Evolutionary conservation across 2,329 filamentous ascomycete genomes (phyloP).

Genomic region (Diaporthe longicolla): DNA sequence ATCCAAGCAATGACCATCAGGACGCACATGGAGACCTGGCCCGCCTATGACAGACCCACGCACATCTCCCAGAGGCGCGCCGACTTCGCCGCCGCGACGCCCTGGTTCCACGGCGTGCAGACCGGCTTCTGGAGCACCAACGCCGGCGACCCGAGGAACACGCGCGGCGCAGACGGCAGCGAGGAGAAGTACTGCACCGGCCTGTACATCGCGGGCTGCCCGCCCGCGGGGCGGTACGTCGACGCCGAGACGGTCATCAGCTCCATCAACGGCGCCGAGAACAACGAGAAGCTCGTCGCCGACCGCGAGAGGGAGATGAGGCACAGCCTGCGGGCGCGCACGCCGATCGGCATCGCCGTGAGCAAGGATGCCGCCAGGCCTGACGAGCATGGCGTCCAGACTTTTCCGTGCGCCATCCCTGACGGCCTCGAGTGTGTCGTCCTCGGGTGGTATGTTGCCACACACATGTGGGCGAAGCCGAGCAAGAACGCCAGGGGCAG

Average conservation of each 20-base stretch:
- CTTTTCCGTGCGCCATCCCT: constrained; percentile 19
- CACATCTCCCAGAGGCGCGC: not conserved
- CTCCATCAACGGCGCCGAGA: not conserved
- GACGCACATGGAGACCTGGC: not conserved
- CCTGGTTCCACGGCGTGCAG: constrained; percentile 3
- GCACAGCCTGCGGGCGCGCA: not conserved
- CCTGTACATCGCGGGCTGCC: constrained; percentile 6
- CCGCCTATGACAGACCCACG: not conserved
- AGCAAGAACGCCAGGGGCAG: not conserved
- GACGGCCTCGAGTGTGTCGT: constrained; percentile 12
- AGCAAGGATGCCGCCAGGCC: not conserved
- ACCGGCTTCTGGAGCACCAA: constrained; percentile 17
- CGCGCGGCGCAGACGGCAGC: not conserved
- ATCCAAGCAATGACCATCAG: not conserved
- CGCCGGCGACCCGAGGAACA: not conserved
- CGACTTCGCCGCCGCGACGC: not conserved
- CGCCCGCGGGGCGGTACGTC: not conserved
- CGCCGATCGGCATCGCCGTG: constrained; percentile 9
- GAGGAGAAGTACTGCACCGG: constrained; percentile 17
- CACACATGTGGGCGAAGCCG: constrained; percentile 26
- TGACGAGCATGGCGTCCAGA: not conserved
- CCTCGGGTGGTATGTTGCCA: constrained; percentile 24
- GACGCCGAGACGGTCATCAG: constrained; percentile 28
- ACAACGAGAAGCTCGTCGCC: not conserved
- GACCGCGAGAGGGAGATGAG: not conserved